Percentiles rank a stretch among this genome's conserved stretches.
These are phyloP conservation scores for Globisporangium mamillatum DNA, from an alignment of 352 stramenopile species.

Conservation along the genomic window DNA sequence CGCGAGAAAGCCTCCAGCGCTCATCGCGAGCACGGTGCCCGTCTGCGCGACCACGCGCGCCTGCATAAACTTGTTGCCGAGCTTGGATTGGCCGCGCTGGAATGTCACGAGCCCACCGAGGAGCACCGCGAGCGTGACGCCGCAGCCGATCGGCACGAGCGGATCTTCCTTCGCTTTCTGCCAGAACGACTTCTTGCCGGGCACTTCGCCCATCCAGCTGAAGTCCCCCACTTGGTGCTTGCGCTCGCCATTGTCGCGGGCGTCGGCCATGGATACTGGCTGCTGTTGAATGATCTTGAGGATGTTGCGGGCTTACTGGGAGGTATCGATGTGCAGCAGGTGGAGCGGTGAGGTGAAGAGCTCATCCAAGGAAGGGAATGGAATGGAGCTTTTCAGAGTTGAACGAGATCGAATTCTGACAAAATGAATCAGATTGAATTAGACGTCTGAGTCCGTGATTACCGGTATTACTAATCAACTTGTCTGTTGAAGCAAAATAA, in stretches of 20 bases:
- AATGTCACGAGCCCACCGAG: constrained; percentile 71
- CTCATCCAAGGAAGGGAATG: neutral
- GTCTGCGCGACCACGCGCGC: constrained; percentile 70
- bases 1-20: constrained; percentile 40
- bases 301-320: neutral
- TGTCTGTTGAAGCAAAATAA: too few relatives aligned
- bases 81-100: constrained; percentile 63
- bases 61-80: constrained; percentile 84
- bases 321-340: too few relatives aligned
- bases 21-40: constrained; percentile 66
- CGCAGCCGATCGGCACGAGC: constrained; percentile 70
- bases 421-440: too few relatives aligned
- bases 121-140: constrained; percentile 60
- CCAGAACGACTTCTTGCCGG: constrained; percentile 64
- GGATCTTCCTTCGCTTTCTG: constrained; percentile 68
- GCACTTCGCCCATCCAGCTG: constrained; percentile 60
- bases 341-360: neutral
- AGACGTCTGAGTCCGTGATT: too few relatives aligned
- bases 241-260: neutral
- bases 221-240: constrained; percentile 52
- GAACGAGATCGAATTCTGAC: neutral
- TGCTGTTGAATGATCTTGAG: neutral
- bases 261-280: neutral
- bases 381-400: neutral
- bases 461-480: too few relatives aligned